These are phyloP conservation scores for Lunularia cruciata DNA, from an alignment of 225 moss, liverwort and hornwort species.

Conservation along the genomic window DNA sequence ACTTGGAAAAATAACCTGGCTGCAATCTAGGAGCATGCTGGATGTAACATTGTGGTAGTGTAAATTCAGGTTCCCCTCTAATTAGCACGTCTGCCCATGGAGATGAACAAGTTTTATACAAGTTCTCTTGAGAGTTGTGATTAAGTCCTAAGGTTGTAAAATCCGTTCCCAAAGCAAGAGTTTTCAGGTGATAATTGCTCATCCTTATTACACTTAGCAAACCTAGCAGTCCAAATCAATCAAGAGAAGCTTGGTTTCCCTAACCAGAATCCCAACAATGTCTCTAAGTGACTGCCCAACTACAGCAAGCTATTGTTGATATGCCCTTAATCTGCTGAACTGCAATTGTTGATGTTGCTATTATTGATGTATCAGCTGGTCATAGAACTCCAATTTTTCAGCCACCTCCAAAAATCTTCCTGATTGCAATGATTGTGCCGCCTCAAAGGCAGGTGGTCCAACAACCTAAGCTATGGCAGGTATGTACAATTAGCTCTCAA, in stretches of 20 bases:
- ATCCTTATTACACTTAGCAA: constrained; percentile 97
- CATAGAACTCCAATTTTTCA: too few relatives aligned
- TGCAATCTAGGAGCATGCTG: too few relatives aligned
- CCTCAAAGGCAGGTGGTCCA: too few relatives aligned
- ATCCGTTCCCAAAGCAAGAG: constrained; percentile 96
- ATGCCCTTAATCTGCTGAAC: constrained; percentile 58
- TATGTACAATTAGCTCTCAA: too few relatives aligned
- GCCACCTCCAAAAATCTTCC: too few relatives aligned
- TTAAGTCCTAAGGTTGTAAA: constrained; percentile 94
- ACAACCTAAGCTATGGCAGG: too few relatives aligned
- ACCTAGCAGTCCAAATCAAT: constrained; percentile 91
- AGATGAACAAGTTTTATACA: constrained; percentile 99
- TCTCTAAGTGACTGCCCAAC: constrained; percentile 74
- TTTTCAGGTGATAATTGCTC: constrained; percentile 91
- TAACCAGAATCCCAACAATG: constrained; percentile 51
- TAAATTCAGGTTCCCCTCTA: constrained; percentile 95
- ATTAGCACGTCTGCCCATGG: constrained; percentile 98
- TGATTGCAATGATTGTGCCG: too few relatives aligned
- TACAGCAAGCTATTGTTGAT: constrained; percentile 63
- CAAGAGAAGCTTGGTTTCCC: constrained; percentile 58
- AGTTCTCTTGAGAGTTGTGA: constrained; percentile 95
- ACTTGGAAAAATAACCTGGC: too few relatives aligned
- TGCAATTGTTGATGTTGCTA: constrained; percentile 75
- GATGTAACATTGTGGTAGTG: too few relatives aligned
- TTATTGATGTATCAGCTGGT: too few relatives aligned